Evolutionary conservation across 805 yeast species (phyloP).

Genomic region (Cyberlindnera lachancei): DNA sequence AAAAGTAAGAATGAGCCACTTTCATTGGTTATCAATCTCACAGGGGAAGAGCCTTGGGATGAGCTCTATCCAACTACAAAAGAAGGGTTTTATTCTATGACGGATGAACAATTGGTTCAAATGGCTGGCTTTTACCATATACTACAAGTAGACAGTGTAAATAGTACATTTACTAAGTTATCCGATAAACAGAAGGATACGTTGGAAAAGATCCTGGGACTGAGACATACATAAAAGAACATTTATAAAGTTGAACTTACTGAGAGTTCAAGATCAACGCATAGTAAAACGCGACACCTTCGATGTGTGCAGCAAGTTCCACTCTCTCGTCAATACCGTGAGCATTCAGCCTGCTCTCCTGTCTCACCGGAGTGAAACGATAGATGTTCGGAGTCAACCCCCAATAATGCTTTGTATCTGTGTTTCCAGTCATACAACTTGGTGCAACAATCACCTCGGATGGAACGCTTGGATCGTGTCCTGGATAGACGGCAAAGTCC

Average conservation of each 20-base stretch:
- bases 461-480: not conserved
- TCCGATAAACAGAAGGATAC: not conserved
- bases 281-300: conserved; percentile 42
- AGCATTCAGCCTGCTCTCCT: conserved; percentile 25
- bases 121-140: not conserved
- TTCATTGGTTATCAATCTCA: conserved; percentile 1
- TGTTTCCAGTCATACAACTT: conserved; percentile 57
- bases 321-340: conserved; percentile 56
- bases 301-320: conserved; percentile 44
- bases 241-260: no score
- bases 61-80: conserved; percentile 1
- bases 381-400: conserved; percentile 49
- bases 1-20: not conserved
- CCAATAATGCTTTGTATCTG: conserved; percentile 68
- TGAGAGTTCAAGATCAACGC: conserved; percentile 39
- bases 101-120: not conserved
- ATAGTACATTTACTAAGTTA: no score
- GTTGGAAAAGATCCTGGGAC: conserved; percentile 1
- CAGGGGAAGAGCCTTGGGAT: conserved; percentile 2
- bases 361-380: conserved; percentile 38
- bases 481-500: no score
- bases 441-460: conserved; percentile 39
- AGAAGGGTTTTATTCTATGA: not conserved
- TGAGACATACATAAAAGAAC: no score
- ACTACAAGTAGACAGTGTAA: no score